A percentile compares a stretch with the other conserved stretches of the same genome.
Conservation (phyloP, 2,329 filamentous ascomycete species). For the Curvularia spicifera region DNA sequence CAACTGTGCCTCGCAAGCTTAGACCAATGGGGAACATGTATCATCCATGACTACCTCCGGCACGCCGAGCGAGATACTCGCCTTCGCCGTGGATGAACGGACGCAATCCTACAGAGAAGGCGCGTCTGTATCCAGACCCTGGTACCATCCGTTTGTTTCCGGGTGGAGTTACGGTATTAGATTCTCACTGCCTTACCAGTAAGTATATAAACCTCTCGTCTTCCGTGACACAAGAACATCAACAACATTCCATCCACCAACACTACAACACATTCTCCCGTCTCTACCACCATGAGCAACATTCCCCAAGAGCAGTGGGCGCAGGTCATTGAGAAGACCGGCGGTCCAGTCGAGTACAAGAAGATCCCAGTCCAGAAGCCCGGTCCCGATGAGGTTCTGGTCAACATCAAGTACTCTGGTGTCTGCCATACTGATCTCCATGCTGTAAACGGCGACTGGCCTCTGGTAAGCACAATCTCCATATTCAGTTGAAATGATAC, state of each 20-base stretch:
- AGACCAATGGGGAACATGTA: conserved; percentile 17
- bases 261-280: background rate
- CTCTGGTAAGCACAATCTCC: conserved; percentile 57
- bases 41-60: conserved; percentile 23
- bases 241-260: conserved; percentile 18
- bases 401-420: conserved; percentile 89
- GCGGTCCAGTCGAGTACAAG: conserved; percentile 73
- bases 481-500: conserved; percentile 4
- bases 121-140: conserved; percentile 21
- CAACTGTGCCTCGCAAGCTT: conserved; percentile 14
- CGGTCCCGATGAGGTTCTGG: conserved; percentile 85
- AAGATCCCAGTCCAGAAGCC: conserved; percentile 82
- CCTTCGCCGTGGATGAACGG: conserved; percentile 32
- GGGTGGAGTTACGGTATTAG: conserved; percentile 23
- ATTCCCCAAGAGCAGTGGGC: conserved; percentile 90
- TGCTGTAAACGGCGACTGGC: conserved; percentile 90
- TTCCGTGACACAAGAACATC: conserved; percentile 2
- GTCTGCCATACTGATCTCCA: conserved; percentile 89
- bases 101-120: conserved; percentile 20
- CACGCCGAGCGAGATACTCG: conserved; percentile 30
- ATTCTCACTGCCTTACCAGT: conserved; percentile 8
- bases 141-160: conserved; percentile 4
- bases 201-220: conserved; percentile 31
- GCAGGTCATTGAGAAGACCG: conserved; percentile 83
- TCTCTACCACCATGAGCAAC: conserved; percentile 53